Evolutionary conservation across 306 rosid species (phyloP).

Genomic region (Vigna angularis): DNA sequence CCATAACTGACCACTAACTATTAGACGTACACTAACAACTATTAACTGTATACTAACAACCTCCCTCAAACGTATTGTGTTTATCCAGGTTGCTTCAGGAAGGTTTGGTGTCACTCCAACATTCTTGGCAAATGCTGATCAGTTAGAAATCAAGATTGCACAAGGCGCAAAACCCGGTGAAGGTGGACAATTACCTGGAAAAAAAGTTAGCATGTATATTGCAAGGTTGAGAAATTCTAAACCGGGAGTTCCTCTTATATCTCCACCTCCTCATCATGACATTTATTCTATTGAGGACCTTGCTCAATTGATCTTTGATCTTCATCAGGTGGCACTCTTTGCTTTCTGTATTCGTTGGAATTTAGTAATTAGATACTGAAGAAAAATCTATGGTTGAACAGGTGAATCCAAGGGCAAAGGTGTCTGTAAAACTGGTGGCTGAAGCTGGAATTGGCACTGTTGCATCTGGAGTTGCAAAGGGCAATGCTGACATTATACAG

Average conservation of each 20-base stretch:
- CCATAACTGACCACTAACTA: no score
- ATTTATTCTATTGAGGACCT: slow-evolving; percentile 99
- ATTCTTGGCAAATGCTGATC: slow-evolving; percentile 97
- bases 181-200: slow-evolving; percentile 99
- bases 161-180: slow-evolving; percentile 99
- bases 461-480: slow-evolving; percentile 99
- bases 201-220: slow-evolving; percentile 98
- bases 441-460: slow-evolving; percentile 99
- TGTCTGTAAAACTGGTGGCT: slow-evolving; percentile 94
- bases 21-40: no score
- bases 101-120: slow-evolving; percentile 99
- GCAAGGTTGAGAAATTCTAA: slow-evolving; percentile 98
- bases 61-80: slow-evolving; percentile 1
- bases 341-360: slow-evolving; percentile 33
- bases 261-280: slow-evolving; percentile 99
- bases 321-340: slow-evolving; percentile 85
- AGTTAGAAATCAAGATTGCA: slow-evolving; percentile 96
- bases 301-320: slow-evolving; percentile 97
- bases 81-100: slow-evolving; percentile 96
- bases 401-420: slow-evolving; percentile 98
- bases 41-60: no score
- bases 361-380: slow-evolving; percentile 36
- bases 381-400: slow-evolving; percentile 53
- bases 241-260: slow-evolving; percentile 99
- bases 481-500: slow-evolving; percentile 97